These are phyloP conservation scores for Fusarium liriodendri DNA, from an alignment of 2,329 filamentous ascomycete species.

Conservation along the genomic window DNA sequence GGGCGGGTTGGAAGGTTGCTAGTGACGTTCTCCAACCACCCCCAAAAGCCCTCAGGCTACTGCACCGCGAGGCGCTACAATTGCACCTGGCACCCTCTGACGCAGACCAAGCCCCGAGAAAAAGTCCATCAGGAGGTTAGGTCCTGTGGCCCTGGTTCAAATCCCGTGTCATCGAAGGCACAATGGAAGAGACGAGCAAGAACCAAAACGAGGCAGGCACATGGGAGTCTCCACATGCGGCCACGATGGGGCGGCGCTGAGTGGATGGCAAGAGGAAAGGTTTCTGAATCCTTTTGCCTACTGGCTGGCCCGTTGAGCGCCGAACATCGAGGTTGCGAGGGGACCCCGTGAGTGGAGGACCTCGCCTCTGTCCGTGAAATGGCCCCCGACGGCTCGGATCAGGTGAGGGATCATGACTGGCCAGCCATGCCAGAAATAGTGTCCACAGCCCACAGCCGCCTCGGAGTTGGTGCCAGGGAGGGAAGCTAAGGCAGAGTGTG, in stretches of 20 bases:
- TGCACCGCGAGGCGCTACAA: background rate
- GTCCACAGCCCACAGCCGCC: constrained; percentile 44
- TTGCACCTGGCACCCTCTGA: constrained; percentile 6
- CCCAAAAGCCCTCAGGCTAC: constrained; percentile 12
- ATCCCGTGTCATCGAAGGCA: constrained; percentile 8
- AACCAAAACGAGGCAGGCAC: constrained; percentile 9
- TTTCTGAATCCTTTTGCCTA: background rate
- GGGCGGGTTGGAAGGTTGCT: constrained; percentile 3
- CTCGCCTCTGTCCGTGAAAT: constrained; percentile 35
- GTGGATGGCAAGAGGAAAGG: constrained; percentile 4
- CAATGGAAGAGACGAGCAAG: background rate
- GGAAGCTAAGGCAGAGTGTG: constrained; percentile 20
- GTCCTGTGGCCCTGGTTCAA: constrained; percentile 5
- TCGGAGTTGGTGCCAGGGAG: constrained; percentile 37
- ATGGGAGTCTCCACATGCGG: background rate
- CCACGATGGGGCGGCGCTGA: background rate
- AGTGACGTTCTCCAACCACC: constrained; percentile 38
- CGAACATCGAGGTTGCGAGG: constrained; percentile 8
- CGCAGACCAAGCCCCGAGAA: constrained; percentile 6
- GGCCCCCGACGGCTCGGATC: constrained; percentile 33
- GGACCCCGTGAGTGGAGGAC: constrained; percentile 31
- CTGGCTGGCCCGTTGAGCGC: background rate
- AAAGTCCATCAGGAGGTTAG: constrained; percentile 14
- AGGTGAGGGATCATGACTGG: constrained; percentile 37
- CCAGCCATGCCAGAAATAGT: constrained; percentile 41